These are phyloP conservation scores for Mycena latifolia DNA, from an alignment of 768 basidiomycete species.

Conservation along the genomic window DNA sequence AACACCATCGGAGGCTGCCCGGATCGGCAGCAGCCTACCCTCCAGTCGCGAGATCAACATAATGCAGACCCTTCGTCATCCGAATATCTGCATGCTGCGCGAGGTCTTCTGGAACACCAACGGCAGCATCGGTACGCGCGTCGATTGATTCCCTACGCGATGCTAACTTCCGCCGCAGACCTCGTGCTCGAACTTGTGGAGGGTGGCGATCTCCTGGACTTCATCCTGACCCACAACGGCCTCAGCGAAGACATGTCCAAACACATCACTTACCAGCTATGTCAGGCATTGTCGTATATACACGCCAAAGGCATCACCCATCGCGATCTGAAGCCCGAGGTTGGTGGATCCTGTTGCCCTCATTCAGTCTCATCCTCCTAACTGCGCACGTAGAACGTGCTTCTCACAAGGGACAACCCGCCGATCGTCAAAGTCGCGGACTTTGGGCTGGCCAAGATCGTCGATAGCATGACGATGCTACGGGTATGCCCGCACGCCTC, in stretches of 20 bases:
- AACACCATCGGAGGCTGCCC: background rate
- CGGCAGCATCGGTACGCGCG: constrained; percentile 35
- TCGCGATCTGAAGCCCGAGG: constrained; percentile 94
- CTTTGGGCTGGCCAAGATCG: constrained; percentile 96
- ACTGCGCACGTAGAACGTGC: constrained; percentile 70
- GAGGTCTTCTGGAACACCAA: constrained; percentile 69
- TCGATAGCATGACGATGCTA: constrained; percentile 82
- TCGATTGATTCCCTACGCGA: constrained; percentile 58
- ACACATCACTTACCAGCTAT: constrained; percentile 86
- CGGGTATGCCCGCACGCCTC: constrained; percentile 58
- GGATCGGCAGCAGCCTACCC: no score
- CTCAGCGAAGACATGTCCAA: constrained; percentile 52
- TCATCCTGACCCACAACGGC: constrained; percentile 7
- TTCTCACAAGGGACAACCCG: constrained; percentile 79
- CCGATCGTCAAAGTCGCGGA: constrained; percentile 92
- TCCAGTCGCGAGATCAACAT: constrained; percentile 67
- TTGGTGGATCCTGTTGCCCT: constrained; percentile 41
- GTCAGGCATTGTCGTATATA: constrained; percentile 83
- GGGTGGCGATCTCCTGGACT: constrained; percentile 26
- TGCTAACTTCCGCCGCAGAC: constrained; percentile 6
- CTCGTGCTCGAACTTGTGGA: constrained; percentile 27
- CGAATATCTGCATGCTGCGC: constrained; percentile 69
- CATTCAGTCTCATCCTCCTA: background rate
- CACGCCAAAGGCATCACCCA: constrained; percentile 86
- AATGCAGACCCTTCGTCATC: constrained; percentile 65